phyloP scores from a whole-genome alignment of 192 early-diverging fungal species.

The Thamnidium elegans region DNA sequence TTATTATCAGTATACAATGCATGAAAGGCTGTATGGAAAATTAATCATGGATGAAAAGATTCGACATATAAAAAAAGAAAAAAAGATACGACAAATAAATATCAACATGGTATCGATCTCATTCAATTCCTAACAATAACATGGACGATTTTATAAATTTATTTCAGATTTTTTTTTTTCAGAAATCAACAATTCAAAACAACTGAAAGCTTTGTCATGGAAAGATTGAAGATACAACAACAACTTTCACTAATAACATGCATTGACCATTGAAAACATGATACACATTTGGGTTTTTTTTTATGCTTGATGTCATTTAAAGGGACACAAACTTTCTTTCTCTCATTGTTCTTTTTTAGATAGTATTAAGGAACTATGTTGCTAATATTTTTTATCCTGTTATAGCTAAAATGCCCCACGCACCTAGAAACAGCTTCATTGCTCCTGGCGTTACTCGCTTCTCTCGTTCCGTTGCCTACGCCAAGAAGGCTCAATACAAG shows the following conservation, averaged over 20 bases:
- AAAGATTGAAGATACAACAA: no score
- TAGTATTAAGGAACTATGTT: not conserved
- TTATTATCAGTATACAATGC: not conserved
- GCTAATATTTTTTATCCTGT: not conserved
- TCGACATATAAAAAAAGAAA: not conserved
- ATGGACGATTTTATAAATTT: no score
- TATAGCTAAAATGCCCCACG: slow-evolving; percentile 52
- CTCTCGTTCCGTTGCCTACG: slow-evolving; percentile 79
- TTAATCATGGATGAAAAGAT: not conserved
- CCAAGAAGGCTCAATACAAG: slow-evolving; percentile 91
- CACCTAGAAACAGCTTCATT: slow-evolving; percentile 80
- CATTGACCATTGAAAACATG: not conserved
- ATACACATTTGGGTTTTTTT: not conserved
- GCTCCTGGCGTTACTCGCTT: slow-evolving; percentile 82
- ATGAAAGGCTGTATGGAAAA: not conserved
- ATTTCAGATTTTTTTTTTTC: no score
- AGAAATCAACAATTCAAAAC: no score
- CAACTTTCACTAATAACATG: not conserved
- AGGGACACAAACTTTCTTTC: not conserved
- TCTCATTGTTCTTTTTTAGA: not conserved
- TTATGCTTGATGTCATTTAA: not conserved
- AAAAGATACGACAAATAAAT: not conserved
- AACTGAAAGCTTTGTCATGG: no score
- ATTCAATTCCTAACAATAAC: not conserved
- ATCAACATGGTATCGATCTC: not conserved